These are phyloP conservation scores for Neofusicoccum cordaticola DNA, from an alignment of 2,329 filamentous ascomycete genomes.

Conservation along the genomic window DNA sequence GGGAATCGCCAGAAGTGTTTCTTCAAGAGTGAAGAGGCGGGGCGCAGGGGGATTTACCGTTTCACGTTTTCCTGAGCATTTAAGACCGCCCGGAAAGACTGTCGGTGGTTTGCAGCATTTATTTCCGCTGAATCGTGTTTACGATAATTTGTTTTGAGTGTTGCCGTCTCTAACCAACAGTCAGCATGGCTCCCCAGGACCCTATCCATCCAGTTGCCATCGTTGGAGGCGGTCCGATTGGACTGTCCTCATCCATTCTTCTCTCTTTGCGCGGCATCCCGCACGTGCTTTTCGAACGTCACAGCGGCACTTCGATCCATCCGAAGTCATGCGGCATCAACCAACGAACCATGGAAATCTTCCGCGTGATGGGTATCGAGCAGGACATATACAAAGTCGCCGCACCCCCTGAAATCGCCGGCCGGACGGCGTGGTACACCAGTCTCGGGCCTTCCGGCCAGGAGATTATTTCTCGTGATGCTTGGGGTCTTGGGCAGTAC, in stretches of 20 bases:
- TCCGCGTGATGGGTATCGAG: slow-evolving; percentile 32
- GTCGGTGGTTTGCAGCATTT: background rate
- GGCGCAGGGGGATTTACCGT: background rate
- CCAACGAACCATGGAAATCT: slow-evolving; percentile 28
- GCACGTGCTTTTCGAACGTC: slow-evolving; percentile 31
- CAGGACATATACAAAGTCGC: slow-evolving; percentile 25
- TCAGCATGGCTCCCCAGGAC: no score
- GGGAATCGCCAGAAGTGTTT: background rate
- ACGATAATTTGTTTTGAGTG: background rate
- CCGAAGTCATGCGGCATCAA: slow-evolving; percentile 35
- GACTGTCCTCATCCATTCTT: slow-evolving; percentile 30
- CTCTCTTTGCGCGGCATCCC: slow-evolving; percentile 29
- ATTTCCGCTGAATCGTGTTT: background rate
- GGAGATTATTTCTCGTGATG: slow-evolving; percentile 23
- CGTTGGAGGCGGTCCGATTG: slow-evolving; percentile 20
- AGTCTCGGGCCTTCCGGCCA: slow-evolving; percentile 21
- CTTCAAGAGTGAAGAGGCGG: background rate
- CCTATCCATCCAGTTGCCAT: slow-evolving; percentile 24
- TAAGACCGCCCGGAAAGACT: background rate
- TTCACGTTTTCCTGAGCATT: background rate
- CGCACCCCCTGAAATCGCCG: slow-evolving; percentile 22
- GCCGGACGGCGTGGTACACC: slow-evolving; percentile 33
- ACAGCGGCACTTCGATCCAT: slow-evolving; percentile 32
- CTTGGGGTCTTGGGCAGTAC: slow-evolving; percentile 1
- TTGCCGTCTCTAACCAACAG: background rate